Base-by-base conservation (phyloP, 495 filamentous ascomycete genomes). In the Arthonia radiata region DNA sequence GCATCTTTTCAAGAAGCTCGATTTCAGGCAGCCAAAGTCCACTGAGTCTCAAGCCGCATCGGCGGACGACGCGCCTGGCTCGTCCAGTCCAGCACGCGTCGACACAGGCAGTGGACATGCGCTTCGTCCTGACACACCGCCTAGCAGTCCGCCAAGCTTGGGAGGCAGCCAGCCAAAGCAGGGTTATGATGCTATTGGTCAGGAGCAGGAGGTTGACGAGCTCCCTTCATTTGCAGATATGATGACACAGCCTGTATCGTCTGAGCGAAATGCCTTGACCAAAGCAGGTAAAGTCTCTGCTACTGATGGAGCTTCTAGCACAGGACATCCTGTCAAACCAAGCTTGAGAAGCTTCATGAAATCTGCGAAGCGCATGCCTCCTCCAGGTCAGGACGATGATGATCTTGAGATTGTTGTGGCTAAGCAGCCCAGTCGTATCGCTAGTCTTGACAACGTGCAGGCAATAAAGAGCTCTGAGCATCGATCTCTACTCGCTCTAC, bases 1-100 rank as follows among this genome's bases (percentile, higher is more conserved):
- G 11, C 71, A 73, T 26, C 55, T 97, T 13, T 76, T 99, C 42
- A 70, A 77, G 19, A 59, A 63, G 16, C 90, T 93, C 51, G 77
- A 79, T 41, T 82, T 71, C 37, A 61, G 54, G 32, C 49, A 60
- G 17, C 21, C 34, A 5, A 33, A 39, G 1, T n/a, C n/a, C n/a
- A 13, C 30, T 9, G 40, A 29, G 8, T 31, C 40, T 26, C 31
- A 48, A 5, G 27, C 42, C 12, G 24, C 41, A 14, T 24, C 44
- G 18, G 28, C 31, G 14, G 15, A 24, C 8, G 31, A 42, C n/a
- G 39, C 29, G 5, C 28, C 38, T n/a, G 25, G 37, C 9, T 32
- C 30, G 1, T 39, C 37, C 9, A 53, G 44, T n/a, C 48, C 10
- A 17, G 13, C 15, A 14, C 8, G 29, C 26, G 15, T 18, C 14